These are phyloP conservation scores for Ophiostoma piceae DNA, from an alignment of 2,329 filamentous ascomycete species.

Conservation along the genomic window DNA sequence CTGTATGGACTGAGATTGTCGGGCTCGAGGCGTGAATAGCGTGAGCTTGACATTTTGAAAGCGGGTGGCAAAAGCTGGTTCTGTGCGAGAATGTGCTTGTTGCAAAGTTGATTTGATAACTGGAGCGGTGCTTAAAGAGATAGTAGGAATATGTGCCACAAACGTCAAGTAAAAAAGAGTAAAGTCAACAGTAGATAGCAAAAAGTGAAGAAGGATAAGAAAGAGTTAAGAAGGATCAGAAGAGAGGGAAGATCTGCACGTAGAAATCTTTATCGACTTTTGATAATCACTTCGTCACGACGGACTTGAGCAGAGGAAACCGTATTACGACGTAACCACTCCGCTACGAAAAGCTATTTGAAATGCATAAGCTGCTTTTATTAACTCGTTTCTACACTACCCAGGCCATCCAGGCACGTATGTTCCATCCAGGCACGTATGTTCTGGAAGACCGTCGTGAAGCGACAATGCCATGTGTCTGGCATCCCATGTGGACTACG, in stretches of 20 bases:
- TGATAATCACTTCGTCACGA: background rate
- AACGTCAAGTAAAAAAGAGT: background rate
- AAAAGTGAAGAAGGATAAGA: background rate
- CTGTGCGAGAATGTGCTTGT: background rate
- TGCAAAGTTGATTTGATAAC: background rate
- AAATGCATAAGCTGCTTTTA: constrained; percentile 1
- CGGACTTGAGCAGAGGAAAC: background rate
- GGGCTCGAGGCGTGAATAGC: background rate
- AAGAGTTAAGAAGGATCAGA: background rate
- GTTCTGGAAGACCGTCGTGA: background rate
- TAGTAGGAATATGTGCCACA: background rate
- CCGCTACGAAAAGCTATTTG: background rate
- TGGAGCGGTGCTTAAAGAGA: background rate
- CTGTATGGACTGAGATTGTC: constrained; percentile 1
- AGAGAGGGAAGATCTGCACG: background rate
- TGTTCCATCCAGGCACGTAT: background rate
- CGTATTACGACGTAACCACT: background rate
- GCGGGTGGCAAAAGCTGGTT: background rate
- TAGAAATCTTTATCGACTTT: background rate
- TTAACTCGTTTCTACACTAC: background rate
- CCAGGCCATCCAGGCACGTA: background rate
- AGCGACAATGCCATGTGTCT: background rate
- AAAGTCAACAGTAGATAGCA: background rate
- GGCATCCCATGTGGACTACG: background rate
- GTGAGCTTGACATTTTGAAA: background rate